Conservation (phyloP, 1,139 yeast genomes). For the Hemisphaericaspora lyxosophila region DNA sequence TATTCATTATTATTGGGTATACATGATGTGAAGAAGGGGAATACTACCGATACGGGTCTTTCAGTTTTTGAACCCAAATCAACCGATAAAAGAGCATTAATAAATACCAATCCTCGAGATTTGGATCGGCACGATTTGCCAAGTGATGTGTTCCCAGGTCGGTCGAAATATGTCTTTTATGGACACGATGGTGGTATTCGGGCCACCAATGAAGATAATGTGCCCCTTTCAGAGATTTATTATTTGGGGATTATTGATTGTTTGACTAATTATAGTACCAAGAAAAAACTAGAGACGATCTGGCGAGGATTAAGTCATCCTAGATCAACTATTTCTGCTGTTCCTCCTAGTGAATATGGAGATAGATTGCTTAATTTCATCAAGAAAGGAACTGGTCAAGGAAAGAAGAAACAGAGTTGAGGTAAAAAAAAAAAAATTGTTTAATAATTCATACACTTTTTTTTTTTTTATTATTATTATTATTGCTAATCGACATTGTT, state of each 20-base stretch:
- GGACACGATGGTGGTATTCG: conserved; percentile 85
- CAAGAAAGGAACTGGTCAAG: conserved; percentile 31
- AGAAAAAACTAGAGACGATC: conserved; percentile 81
- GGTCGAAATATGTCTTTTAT: conserved; percentile 61
- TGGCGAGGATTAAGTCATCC: conserved; percentile 76
- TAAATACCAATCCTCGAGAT: conserved; percentile 48
- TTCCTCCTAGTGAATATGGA: conserved; percentile 90
- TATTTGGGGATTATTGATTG: conserved; percentile 95
- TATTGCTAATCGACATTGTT: not conserved
- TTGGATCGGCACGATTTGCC: conserved; percentile 49
- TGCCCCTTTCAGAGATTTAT: conserved; percentile 70
- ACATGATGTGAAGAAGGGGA: conserved; percentile 69
- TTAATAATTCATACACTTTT: too few relatives aligned
- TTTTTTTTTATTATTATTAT: not conserved
- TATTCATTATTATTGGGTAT: conserved; percentile 86
- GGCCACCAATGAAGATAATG: conserved; percentile 65
- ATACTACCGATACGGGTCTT: conserved; percentile 41
- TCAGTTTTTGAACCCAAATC: conserved; percentile 52
- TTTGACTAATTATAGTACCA: conserved; percentile 76
- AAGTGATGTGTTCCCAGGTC: conserved; percentile 45
- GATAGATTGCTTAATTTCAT: conserved; percentile 79
- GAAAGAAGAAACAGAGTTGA: conserved; percentile 8
- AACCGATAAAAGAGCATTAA: conserved; percentile 39
- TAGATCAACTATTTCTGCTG: conserved; percentile 74
- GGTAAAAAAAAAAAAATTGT: too few relatives aligned